Conservation (phyloP, 164 flowering plant genomes). For the Magnolia changhungtana region DNA sequence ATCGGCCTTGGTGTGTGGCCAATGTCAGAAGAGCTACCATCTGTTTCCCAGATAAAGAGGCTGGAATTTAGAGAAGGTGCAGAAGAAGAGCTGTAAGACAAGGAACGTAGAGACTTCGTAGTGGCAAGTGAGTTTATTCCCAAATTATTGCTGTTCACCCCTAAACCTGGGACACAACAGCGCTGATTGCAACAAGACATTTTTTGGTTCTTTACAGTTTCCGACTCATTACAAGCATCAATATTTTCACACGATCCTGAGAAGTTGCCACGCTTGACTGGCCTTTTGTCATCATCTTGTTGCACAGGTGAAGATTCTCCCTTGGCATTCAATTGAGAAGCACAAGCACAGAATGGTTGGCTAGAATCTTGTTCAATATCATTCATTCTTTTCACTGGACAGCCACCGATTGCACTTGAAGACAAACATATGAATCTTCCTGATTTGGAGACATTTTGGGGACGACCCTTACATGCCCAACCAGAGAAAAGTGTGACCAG, state of each 20-base stretch:
- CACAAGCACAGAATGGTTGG: conserved; percentile 33
- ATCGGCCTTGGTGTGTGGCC: conserved; percentile 63
- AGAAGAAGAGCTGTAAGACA: conserved; percentile 49
- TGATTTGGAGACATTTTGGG: conserved; percentile 23
- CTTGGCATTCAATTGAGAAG: conserved; percentile 22
- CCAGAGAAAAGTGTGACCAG: conserved; percentile 85
- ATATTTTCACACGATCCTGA: conserved; percentile 19
- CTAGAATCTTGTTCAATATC: conserved; percentile 24
- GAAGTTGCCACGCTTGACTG: conserved; percentile 43
- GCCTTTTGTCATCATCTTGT: conserved; percentile 36
- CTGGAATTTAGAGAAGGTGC: conserved; percentile 87
- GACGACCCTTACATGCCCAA: conserved; percentile 92
- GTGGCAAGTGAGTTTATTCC: conserved; percentile 56
- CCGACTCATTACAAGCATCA: conserved; percentile 12
- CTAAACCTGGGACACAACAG: conserved; percentile 87
- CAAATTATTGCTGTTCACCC: conserved; percentile 54
- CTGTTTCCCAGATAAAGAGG: conserved; percentile 84
- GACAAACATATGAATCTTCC: conserved; percentile 48
- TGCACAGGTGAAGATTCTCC: conserved; percentile 12
- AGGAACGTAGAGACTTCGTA: conserved; percentile 67
- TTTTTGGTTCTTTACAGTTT: conserved; percentile 21
- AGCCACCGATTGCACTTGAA: conserved; percentile 52
- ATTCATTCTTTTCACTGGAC: conserved; percentile 38
- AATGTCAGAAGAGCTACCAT: conserved; percentile 35
- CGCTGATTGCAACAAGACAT: conserved; percentile 41